Base-by-base conservation (phyloP, 371 early-diverging fungal species). In the Circinella umbellata region DNA sequence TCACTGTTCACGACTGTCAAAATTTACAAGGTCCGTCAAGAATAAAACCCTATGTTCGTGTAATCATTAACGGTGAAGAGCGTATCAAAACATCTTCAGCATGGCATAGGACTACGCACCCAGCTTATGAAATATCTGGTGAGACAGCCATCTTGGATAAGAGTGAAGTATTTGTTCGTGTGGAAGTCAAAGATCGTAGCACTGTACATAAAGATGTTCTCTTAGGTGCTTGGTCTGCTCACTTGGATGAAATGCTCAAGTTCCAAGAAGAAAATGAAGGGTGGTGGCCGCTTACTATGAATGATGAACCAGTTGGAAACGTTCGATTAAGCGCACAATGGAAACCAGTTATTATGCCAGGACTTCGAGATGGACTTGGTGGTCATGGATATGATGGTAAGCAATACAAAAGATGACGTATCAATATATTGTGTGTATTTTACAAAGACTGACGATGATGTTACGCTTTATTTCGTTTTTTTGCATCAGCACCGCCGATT, bases 271-370 rank as follows among this genome's bases (percentile, higher is more conserved):
- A 75, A 17, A 79, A 76, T 14, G 83, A 79, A 4, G 80, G 76
- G 38, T 86, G 87, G 86, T 87, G 81, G 80, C 68, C 82, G 34
- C 63, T 66, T 9, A 35, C 72, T 2, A 61, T 61, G 48, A 42
- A 67, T 37, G 70, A 68, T 3, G 73, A 76, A 3, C 74, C 76
- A 6, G 72, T 66, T 20, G 76, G 79, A 36, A 79, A 79, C 46
- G 42, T 86, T 39, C 78, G 84, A 51, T 38, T 89, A 36, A 84
- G 81, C 47, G 84, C 80, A 6, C 75, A 83, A 37, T 89, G 89
- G 89, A 86, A 86, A 68, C 86, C 89, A 0, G 85, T 89, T 1
- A 66, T 83, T 11, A 80, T 87, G 84, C 51, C 68, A 14, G 82
- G 81, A 0, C 59, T 81, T 2, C 72, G 72, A 7, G 78, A 81